Evolutionary conservation across 2,329 filamentous ascomycete genomes (phyloP).

Genomic region (Fusarium zealandicum): DNA sequence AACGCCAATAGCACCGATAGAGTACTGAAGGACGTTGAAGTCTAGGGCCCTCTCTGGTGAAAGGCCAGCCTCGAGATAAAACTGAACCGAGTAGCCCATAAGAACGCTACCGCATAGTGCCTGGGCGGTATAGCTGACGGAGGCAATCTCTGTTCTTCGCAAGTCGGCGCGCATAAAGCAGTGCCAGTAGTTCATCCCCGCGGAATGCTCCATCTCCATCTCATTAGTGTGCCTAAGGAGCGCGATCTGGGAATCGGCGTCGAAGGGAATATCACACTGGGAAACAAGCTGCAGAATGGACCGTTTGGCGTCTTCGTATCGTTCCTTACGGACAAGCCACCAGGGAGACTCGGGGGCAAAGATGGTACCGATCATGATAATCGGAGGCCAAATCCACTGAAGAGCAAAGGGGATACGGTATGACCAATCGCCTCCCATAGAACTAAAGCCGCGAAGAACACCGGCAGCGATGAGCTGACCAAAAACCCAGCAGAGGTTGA

Average conservation of each 20-base stretch:
- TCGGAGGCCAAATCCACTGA: constrained; percentile 58
- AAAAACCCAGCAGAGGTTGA: constrained; percentile 59
- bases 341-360: constrained; percentile 59
- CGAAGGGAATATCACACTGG: constrained; percentile 23
- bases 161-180: constrained; percentile 56
- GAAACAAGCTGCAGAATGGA: constrained; percentile 38
- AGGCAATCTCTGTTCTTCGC: constrained; percentile 55
- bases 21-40: constrained; percentile 51
- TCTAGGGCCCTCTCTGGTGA: constrained; percentile 45
- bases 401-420: constrained; percentile 58
- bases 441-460: constrained; percentile 51
- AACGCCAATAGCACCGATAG: constrained; percentile 54
- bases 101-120: constrained; percentile 49
- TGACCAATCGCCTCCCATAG: constrained; percentile 51
- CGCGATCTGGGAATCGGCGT: constrained; percentile 35
- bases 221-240: constrained; percentile 51
- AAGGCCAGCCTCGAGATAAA: constrained; percentile 53
- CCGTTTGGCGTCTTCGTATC: constrained; percentile 26
- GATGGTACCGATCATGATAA: constrained; percentile 50
- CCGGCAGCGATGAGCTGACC: constrained; percentile 55
- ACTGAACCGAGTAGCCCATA: constrained; percentile 66
- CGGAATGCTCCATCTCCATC: constrained; percentile 50
- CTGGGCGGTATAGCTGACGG: constrained; percentile 53
- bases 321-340: constrained; percentile 51
- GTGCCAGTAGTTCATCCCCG: constrained; percentile 54